phyloP scores from a whole-genome alignment of 441 rosid genomes.

The Pelargonium citronellum region DNA sequence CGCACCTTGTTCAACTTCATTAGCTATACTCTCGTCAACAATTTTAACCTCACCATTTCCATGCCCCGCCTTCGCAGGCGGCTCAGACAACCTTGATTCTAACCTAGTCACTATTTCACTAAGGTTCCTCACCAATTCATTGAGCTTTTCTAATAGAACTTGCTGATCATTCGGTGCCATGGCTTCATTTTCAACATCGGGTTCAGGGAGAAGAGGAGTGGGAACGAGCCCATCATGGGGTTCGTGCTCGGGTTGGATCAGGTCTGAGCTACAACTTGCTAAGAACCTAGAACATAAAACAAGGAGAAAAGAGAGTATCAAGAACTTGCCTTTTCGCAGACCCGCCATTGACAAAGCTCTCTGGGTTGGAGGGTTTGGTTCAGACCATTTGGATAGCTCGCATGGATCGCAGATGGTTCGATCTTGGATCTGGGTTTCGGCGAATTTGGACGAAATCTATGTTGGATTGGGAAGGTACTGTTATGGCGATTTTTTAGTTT shows the following conservation, averaged over 20 bases:
- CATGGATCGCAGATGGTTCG: conserved; percentile 27
- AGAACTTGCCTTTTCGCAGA: conserved; percentile 50
- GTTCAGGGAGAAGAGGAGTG: conserved; percentile 19
- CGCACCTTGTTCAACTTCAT: conserved; percentile 24
- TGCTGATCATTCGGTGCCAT: conserved; percentile 32
- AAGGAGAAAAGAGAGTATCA: conserved; percentile 27
- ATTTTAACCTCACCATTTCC: conserved; percentile 12
- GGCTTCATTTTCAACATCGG: conserved; percentile 19
- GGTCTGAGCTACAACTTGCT: conserved; percentile 28
- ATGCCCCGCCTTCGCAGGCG: conserved; percentile 1
- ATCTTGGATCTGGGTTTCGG: conserved; percentile 34
- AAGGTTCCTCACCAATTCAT: conserved; percentile 65
- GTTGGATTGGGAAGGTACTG: conserved; percentile 24
- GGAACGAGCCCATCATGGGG: neutral
- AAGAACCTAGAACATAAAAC: conserved; percentile 24
- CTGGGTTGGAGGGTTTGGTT: conserved; percentile 26
- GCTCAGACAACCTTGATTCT: conserved; percentile 46
- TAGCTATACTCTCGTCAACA: conserved; percentile 17
- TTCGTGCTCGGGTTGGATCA: conserved; percentile 29
- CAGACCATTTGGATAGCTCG: conserved; percentile 26
- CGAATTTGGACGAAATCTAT: conserved; percentile 38
- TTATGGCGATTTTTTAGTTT: neutral
- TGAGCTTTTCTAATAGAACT: conserved; percentile 48
- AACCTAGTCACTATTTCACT: conserved; percentile 47
- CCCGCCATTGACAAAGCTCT: conserved; percentile 44